These are phyloP conservation scores for Solanum bulbocastanum DNA, from an alignment of 257 asterid genomes.

Conservation along the genomic window DNA sequence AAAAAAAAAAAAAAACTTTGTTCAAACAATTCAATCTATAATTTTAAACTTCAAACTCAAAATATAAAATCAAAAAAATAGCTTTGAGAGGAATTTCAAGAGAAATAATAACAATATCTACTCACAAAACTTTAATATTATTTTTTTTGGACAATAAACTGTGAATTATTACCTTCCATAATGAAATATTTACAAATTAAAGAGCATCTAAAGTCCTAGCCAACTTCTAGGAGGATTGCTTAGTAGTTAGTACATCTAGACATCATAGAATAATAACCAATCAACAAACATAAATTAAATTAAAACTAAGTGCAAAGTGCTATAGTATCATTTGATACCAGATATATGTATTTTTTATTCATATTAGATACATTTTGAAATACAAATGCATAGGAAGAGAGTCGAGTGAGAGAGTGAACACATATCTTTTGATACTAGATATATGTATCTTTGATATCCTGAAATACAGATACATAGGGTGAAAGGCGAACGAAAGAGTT, in stretches of 20 bases:
- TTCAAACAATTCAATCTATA: no score
- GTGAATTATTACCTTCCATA: not conserved
- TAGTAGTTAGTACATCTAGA: not conserved
- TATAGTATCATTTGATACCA: no score
- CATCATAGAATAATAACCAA: not conserved
- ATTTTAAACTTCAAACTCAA: not conserved
- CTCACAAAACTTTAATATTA: no score
- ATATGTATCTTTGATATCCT: not conserved
- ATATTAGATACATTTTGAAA: no score
- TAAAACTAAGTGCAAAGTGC: not conserved
- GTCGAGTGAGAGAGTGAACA: no score
- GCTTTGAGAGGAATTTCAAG: not conserved
- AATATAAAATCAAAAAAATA: no score
- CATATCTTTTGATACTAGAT: no score
- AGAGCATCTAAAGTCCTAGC: not conserved
- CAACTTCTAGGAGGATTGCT: not conserved
- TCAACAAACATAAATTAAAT: no score
- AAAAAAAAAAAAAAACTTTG: not conserved
- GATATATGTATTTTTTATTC: no score
- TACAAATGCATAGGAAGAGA: accelerated
- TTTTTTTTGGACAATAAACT: not conserved
- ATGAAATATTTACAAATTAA: not conserved
- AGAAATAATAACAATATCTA: not conserved
- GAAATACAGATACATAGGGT: not conserved
- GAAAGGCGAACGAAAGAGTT: not conserved